Evolutionary conservation across 2,329 filamentous ascomycete species (phyloP), one percentile per base, ranked within the genome.

Genomic region (Aureobasidium mangrovei): DNA sequence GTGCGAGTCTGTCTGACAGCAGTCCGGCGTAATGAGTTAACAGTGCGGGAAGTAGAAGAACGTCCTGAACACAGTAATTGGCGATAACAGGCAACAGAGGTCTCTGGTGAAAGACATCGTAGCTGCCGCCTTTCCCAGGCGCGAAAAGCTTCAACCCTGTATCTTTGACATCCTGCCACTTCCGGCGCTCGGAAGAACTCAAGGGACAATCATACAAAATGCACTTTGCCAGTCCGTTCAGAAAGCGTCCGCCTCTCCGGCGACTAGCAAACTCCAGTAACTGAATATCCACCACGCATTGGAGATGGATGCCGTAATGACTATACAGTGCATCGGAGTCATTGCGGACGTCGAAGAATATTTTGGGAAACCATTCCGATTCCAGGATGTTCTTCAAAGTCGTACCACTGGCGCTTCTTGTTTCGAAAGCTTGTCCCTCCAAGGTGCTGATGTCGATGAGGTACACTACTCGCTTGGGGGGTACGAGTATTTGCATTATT

Each of bases 301-400:
- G 56, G 0, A 83, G 60, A 0, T 54, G 27, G 57, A 83, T 68
- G 0, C 61, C 39, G 57, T 67, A 81, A 33, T 72, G 74, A 42
- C 41, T 61, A 60, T 69, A 79, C 0, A 84, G 64, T 0, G 79
- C 78, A 59, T 82, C 76, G 0, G 80, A 78, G 59, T 82, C 78
- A 58, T 77, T 78, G 2, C 79, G 76, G 12, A 83, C 69, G 56
- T 84, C 80, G 60, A 81, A 83, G 56, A 83, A 72, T 31, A 76
- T 74, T 58, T 83, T 82, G 0, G 66, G 63, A 12, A 76, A 72
- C 0, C 44, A 7, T 0, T 57, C 5, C 0, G 67, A 71, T 62
- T 82, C 74, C 1, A 82, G 62, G 7, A 82, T 70, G 0, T 45
- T 42, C 57, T 72, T 72, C 1, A 69, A 56, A 2, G 58, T 65